Conservation (phyloP, 1,139 yeast species). For the Diutina scorzettiae region DNA sequence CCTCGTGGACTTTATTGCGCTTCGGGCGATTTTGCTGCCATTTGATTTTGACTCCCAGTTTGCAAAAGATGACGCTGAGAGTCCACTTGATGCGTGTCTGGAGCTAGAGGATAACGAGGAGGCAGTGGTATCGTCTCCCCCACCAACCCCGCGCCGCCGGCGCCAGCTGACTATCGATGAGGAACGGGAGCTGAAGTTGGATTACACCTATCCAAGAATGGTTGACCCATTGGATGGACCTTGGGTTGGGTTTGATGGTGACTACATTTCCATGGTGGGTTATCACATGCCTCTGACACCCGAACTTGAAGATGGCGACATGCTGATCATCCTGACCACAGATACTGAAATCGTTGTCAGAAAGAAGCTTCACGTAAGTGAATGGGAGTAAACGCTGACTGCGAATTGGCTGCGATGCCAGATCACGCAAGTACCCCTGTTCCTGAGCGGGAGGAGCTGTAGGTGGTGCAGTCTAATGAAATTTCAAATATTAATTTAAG, state of each 20-base stretch:
- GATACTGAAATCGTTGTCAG: not conserved
- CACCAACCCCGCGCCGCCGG: not conserved
- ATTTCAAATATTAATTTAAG: too few relatives aligned
- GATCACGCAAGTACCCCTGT: too few relatives aligned
- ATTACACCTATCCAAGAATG: conserved; percentile 39
- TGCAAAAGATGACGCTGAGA: not conserved
- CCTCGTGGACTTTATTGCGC: conserved; percentile 72
- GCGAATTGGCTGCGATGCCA: too few relatives aligned
- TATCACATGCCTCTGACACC: conserved; percentile 8
- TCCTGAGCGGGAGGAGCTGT: too few relatives aligned
- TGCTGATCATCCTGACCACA: conserved; percentile 5
- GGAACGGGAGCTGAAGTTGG: conserved; percentile 38
- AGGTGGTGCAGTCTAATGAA: too few relatives aligned
- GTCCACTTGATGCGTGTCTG: not conserved
- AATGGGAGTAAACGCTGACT: not conserved
- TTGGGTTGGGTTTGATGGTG: conserved; percentile 47
- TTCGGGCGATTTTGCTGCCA: conserved; percentile 41
- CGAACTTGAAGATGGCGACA: conserved; percentile 1
- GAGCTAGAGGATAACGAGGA: not conserved
- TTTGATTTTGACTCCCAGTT: not conserved
- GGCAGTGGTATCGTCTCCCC: not conserved
- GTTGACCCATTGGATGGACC: conserved; percentile 42
- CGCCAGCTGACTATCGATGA: conserved; percentile 42
- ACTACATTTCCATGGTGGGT: conserved; percentile 31
- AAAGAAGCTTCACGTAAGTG: not conserved